These are phyloP conservation scores for Cercospora nicotianae DNA, from an alignment of 2,329 filamentous ascomycete species.

Conservation along the genomic window DNA sequence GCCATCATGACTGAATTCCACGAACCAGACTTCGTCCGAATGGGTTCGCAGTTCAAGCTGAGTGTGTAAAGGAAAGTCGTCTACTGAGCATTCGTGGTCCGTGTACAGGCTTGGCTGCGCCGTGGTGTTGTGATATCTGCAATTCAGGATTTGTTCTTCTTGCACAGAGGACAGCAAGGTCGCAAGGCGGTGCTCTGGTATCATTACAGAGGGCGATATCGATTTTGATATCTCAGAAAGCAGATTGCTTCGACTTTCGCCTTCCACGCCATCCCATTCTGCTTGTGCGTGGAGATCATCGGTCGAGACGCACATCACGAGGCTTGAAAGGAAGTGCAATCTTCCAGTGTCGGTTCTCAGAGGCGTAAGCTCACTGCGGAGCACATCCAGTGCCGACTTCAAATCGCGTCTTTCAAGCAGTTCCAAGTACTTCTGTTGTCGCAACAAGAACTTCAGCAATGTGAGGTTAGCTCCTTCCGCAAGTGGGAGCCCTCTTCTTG, in stretches of 20 bases:
- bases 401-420: slow-evolving; percentile 76
- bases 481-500: slow-evolving; percentile 63
- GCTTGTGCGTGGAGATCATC: slow-evolving; percentile 76
- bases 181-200: slow-evolving; percentile 85
- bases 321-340: slow-evolving; percentile 71
- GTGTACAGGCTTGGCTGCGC: slow-evolving; percentile 80
- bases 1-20: slow-evolving; percentile 87
- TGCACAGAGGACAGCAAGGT: slow-evolving; percentile 81
- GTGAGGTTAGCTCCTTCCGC: slow-evolving; percentile 72
- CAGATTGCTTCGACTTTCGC: slow-evolving; percentile 70
- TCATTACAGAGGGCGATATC: slow-evolving; percentile 95
- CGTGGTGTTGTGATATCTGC: slow-evolving; percentile 83
- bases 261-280: slow-evolving; percentile 79
- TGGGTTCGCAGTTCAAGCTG: slow-evolving; percentile 71
- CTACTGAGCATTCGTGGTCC: slow-evolving; percentile 79
- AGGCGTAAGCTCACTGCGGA: slow-evolving; percentile 84
- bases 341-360: slow-evolving; percentile 75
- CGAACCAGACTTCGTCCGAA: slow-evolving; percentile 83
- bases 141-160: slow-evolving; percentile 75
- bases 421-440: slow-evolving; percentile 94
- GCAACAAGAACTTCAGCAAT: slow-evolving; percentile 81
- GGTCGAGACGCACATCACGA: slow-evolving; percentile 82
- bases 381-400: slow-evolving; percentile 72
- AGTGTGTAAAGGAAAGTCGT: slow-evolving; percentile 73
- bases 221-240: slow-evolving; percentile 82